phyloP scores from a whole-genome alignment of 2,329 filamentous ascomycete genomes.

The Zymoseptoria brevis region DNA sequence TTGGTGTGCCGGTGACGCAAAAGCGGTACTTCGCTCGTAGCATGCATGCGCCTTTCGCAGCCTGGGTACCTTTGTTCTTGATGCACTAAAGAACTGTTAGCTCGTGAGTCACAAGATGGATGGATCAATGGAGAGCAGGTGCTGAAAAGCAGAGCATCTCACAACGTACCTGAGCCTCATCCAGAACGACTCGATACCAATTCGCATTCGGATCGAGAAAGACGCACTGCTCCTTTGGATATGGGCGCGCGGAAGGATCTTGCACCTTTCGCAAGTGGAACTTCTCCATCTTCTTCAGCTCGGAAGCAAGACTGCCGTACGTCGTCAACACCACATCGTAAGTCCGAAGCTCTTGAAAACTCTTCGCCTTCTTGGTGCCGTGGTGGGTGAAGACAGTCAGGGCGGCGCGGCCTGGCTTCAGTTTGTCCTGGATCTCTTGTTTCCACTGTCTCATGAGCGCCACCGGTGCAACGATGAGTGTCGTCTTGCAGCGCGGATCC shows the following conservation, averaged over 20 bases:
- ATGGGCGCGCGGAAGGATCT: slow-evolving; percentile 32
- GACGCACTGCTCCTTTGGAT: slow-evolving; percentile 27
- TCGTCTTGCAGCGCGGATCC: slow-evolving; percentile 57
- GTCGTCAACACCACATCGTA: slow-evolving; percentile 74
- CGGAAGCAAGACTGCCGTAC: slow-evolving; percentile 62
- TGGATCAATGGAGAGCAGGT: not conserved
- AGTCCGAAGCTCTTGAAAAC: slow-evolving; percentile 53
- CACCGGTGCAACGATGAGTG: slow-evolving; percentile 74
- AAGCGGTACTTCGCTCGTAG: slow-evolving; percentile 58
- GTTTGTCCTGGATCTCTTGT: slow-evolving; percentile 64
- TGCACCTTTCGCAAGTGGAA: slow-evolving; percentile 44
- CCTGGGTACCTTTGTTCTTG: slow-evolving; percentile 62
- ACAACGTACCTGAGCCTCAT: slow-evolving; percentile 49
- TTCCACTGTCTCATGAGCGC: slow-evolving; percentile 79
- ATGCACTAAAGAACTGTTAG: slow-evolving; percentile 50
- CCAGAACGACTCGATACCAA: slow-evolving; percentile 64
- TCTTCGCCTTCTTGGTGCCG: slow-evolving; percentile 47
- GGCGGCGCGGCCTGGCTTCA: slow-evolving; percentile 48
- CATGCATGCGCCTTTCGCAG: slow-evolving; percentile 51
- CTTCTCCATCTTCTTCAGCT: slow-evolving; percentile 54
- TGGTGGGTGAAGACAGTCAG: slow-evolving; percentile 65
- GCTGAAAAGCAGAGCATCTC: not conserved
- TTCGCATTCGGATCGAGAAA: slow-evolving; percentile 46
- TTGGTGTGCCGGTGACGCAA: slow-evolving; percentile 73
- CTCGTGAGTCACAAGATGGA: not conserved